These are phyloP conservation scores for Gossypium lobatum DNA, from an alignment of 441 rosid species.

Conservation along the genomic window DNA sequence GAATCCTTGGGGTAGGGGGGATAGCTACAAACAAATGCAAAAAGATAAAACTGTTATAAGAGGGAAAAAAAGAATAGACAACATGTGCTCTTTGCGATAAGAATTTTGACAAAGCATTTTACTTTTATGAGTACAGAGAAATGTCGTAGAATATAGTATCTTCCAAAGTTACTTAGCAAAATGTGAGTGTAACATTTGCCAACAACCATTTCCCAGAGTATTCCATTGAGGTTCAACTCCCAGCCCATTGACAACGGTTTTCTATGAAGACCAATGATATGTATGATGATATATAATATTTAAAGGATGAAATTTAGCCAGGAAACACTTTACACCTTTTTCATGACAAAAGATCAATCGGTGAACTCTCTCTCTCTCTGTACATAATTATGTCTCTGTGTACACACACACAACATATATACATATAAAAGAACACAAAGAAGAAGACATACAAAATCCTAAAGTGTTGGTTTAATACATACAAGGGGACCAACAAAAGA, in stretches of 20 bases:
- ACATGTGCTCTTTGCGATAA: not conserved
- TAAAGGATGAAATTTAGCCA: not conserved
- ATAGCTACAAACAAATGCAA: not conserved
- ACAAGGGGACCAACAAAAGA: not conserved
- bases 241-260: not conserved
- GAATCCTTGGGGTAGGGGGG: not conserved
- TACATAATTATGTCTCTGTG: not conserved
- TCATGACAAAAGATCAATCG: not conserved
- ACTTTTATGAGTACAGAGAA: not conserved
- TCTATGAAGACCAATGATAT: not conserved
- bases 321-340: not conserved
- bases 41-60: not conserved
- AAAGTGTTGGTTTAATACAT: not conserved
- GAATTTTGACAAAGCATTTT: not conserved
- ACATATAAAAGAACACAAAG: not conserved
- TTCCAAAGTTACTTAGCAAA: not conserved
- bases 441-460: not conserved
- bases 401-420: not conserved
- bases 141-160: not conserved
- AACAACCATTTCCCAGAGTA: not conserved
- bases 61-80: not conserved
- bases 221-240: slow-evolving; percentile 6
- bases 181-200: slow-evolving; percentile 1
- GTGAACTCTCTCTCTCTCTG: not conserved
- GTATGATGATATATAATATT: not conserved